phyloP scores from a whole-genome alignment of 2,329 filamentous ascomycete genomes.

The Didymella sp. region DNA sequence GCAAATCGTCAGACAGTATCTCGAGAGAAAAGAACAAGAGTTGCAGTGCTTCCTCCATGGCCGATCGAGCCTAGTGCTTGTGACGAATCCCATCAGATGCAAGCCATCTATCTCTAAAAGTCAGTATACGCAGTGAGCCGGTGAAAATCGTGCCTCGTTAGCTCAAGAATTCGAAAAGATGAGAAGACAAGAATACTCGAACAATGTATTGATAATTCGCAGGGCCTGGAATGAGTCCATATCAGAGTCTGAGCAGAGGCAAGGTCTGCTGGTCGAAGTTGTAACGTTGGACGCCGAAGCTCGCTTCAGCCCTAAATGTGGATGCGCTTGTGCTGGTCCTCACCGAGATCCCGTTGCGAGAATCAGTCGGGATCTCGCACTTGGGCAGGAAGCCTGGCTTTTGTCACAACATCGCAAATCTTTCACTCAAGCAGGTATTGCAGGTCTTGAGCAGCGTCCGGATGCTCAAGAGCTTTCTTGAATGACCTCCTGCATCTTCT shows the following conservation, averaged over 20 bases:
- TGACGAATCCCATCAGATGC: background rate
- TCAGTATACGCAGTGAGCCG: background rate
- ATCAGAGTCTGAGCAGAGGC: background rate
- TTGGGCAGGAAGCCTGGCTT: background rate
- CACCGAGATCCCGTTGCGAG: slow-evolving; percentile 28
- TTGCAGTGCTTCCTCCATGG: background rate
- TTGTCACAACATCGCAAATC: background rate
- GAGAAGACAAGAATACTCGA: background rate
- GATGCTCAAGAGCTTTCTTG: background rate
- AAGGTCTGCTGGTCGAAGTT: slow-evolving; percentile 6
- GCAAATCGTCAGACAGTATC: background rate
- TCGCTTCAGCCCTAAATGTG: slow-evolving; percentile 18
- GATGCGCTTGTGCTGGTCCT: slow-evolving; percentile 13
- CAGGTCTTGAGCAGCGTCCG: background rate
- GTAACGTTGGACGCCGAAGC: slow-evolving; percentile 8
- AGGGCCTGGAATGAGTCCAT: slow-evolving; percentile 1
- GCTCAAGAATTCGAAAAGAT: background rate
- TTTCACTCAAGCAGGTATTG: background rate
- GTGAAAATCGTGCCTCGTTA: background rate
- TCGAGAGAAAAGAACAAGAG: background rate
- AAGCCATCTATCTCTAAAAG: background rate
- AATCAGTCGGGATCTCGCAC: slow-evolving; percentile 23
- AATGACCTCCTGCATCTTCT: background rate
- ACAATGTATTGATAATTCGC: background rate
- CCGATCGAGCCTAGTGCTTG: background rate